Conservation (phyloP, 208 protist genomes). For the Trypanosoma lewisi region DNA sequence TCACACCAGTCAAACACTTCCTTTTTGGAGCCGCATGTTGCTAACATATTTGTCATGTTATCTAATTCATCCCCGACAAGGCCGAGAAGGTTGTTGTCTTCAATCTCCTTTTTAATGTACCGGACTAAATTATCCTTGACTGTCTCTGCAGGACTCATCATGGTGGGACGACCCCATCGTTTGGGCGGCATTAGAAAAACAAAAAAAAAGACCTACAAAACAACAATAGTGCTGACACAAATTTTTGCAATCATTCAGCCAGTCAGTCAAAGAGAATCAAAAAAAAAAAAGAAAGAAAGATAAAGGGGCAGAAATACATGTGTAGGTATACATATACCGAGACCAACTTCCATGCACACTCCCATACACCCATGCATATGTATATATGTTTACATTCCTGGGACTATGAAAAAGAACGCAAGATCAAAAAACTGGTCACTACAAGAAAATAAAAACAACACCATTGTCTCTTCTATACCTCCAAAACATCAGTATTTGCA, state of each 20-base stretch:
- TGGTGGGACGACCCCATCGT: conserved; percentile 35
- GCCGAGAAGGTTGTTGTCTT: conserved; percentile 70
- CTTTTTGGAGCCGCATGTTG: conserved; percentile 40
- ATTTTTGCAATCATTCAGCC: not conserved
- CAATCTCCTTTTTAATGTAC: conserved; percentile 67
- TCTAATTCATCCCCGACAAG: conserved; percentile 67
- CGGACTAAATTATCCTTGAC: conserved; percentile 26
- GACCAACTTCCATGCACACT: not conserved
- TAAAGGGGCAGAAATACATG: not conserved
- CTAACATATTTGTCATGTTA: conserved; percentile 60
- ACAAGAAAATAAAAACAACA: no score
- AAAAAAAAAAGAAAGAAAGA: not conserved
- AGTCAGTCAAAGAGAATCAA: conserved; percentile 1
- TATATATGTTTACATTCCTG: not conserved
- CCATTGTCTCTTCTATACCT: conserved; percentile 21
- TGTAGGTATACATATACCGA: not conserved
- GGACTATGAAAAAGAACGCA: no score
- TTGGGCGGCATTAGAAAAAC: conserved; percentile 57
- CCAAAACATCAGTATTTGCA: conserved; percentile 79
- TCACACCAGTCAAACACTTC: conserved; percentile 77
- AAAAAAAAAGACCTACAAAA: not conserved
- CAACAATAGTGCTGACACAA: not conserved
- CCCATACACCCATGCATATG: not conserved
- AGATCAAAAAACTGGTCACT: no score
- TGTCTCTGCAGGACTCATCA: conserved; percentile 12